Evolutionary conservation across 805 yeast species (phyloP).

Genomic region (Candida sonorensis): DNA sequence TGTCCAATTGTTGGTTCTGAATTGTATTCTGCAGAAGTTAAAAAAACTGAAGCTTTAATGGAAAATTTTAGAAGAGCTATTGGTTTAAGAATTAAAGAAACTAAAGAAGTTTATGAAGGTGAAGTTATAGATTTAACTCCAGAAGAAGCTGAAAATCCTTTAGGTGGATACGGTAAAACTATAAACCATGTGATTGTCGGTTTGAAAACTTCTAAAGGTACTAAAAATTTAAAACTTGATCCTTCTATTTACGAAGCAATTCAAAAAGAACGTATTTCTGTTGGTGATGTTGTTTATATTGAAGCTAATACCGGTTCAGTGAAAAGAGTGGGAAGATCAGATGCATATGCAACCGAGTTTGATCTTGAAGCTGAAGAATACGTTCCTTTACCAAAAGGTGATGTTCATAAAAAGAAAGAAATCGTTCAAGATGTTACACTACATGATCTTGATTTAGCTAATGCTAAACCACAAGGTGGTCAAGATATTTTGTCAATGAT

Average conservation of each 20-base stretch:
- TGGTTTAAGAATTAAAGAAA: constrained; percentile 93
- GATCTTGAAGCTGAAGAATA: constrained; percentile 98
- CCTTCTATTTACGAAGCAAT: constrained; percentile 96
- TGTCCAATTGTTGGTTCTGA: constrained; percentile 95
- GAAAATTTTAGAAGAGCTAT: constrained; percentile 95
- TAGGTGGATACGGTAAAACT: constrained; percentile 74
- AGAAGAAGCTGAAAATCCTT: constrained; percentile 85
- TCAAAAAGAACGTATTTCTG: constrained; percentile 89
- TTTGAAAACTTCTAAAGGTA: constrained; percentile 92
- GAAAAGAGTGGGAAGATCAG: constrained; percentile 91
- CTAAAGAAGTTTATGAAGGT: constrained; percentile 96
- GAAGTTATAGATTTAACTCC: constrained; percentile 92
- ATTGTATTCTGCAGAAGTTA: constrained; percentile 82
- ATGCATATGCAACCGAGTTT: constrained; percentile 92
- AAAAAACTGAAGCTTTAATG: constrained; percentile 93
- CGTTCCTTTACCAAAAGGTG: constrained; percentile 98
- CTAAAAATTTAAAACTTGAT: constrained; percentile 97
- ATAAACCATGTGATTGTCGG: constrained; percentile 85
- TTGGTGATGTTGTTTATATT: constrained; percentile 94
- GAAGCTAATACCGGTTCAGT: constrained; percentile 95
- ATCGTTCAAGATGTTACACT: constrained; percentile 97
- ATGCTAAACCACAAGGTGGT: constrained; percentile 96
- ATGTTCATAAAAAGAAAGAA: constrained; percentile 89
- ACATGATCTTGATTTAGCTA: constrained; percentile 96
- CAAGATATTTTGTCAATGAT: constrained; percentile 92